Evolutionary conservation across 202 grass and related monocot genomes (phyloP), one percentile per base, ranked within the genome.

Genomic region (Zoysia matrella): DNA sequence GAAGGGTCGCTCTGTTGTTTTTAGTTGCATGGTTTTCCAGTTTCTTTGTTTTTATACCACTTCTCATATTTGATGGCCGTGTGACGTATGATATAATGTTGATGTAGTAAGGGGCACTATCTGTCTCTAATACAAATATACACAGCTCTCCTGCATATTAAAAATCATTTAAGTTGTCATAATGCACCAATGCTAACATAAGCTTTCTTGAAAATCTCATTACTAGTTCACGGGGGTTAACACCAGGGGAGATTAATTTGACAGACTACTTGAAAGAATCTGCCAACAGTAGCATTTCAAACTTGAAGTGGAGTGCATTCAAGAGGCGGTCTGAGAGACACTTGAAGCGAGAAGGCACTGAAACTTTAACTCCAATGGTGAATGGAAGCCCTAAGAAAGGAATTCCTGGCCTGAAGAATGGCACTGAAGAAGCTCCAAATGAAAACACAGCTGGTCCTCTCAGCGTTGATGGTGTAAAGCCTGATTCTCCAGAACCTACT

Each of bases 351-450:
- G 73, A 43, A 85, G n/a, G 52, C 52, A 63, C 41, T 48, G 46
- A 40, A 12, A 65, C 75, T 72, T 75, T 58, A 36, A 58, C 65
- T 76, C 49, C 68, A 57, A n/a, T 63, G 46, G 58, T 83, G 22
- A 86, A 60, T 77, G 63, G 63, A 75, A 86, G 69, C 55, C 69
- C 75, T 7, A 74, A 79, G 2, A 83, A 74, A 86, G 88, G 69
- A 78, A 63, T 41, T 74, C 74, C 54, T n/a, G 73, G 47, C 47
- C 53, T 69, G 79, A 75, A 83, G 70, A 83, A 44, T 74, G 22
- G 12, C 52, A 61, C 47, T 86, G 75, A 83, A 71, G 74, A 86
- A 52, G 69, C 55, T 65, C 74, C 36, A 69, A 79, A 49, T 43
- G 70, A 83, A 41, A 86, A 82, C 61, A 63, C 47, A 13, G 7